Conservation (phyloP, 129 eudicot genomes). For the Glebionis coronaria region DNA sequence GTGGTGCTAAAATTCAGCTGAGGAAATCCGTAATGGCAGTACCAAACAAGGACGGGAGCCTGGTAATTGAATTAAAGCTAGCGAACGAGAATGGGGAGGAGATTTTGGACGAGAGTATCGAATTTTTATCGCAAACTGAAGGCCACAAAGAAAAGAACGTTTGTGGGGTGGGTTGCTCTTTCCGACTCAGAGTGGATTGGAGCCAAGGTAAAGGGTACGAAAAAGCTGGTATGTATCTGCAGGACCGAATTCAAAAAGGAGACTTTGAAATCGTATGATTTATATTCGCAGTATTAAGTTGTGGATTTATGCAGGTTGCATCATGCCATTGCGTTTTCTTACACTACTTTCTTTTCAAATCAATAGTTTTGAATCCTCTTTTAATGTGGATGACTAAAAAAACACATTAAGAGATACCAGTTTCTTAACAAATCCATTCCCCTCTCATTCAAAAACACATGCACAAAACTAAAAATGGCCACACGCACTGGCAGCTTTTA, state of each 20-base stretch:
- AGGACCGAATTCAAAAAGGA: background rate
- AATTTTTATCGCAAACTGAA: background rate
- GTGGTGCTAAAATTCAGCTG: background rate
- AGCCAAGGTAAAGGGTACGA: background rate
- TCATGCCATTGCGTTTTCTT: too few species aligned
- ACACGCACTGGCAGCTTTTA: too few species aligned
- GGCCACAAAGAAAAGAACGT: background rate
- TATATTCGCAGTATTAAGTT: too few species aligned
- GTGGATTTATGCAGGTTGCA: too few species aligned
- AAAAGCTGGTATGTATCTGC: background rate
- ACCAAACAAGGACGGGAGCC: background rate
- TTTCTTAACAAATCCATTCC: too few species aligned
- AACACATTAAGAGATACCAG: too few species aligned
- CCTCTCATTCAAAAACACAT: too few species aligned
- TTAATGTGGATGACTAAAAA: too few species aligned
- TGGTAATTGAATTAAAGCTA: background rate
- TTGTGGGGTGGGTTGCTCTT: background rate
- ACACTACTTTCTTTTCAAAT: too few species aligned
- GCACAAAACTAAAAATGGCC: too few species aligned
- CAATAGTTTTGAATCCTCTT: too few species aligned
- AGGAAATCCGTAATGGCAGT: background rate
- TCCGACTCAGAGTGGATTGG: background rate
- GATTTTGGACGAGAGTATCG: background rate
- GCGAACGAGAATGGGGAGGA: background rate
- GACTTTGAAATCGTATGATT: background rate